A percentile compares a stretch with the other conserved stretches of the same genome.
These are phyloP conservation scores for Platanthera zijinensis DNA, from an alignment of 106 monocot genomes.

Conservation along the genomic window DNA sequence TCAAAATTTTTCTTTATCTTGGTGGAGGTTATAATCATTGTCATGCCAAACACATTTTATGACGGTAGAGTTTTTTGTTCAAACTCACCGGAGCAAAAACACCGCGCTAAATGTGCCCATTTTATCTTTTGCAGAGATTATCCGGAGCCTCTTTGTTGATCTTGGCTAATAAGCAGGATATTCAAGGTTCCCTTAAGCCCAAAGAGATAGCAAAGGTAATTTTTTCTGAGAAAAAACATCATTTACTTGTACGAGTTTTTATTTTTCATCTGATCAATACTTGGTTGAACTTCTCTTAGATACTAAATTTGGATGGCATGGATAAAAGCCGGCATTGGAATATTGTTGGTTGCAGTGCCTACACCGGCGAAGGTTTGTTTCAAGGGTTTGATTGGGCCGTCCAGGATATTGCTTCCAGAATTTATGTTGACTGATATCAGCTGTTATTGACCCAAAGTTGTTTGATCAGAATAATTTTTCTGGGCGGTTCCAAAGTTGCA, in stretches of 20 bases:
- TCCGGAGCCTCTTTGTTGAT: slow-evolving; percentile 73
- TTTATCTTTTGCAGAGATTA: slow-evolving; percentile 40
- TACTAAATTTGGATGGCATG: slow-evolving; percentile 69
- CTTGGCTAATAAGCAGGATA: slow-evolving; percentile 92
- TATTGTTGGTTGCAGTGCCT: slow-evolving; percentile 84
- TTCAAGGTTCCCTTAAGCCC: slow-evolving; percentile 71
- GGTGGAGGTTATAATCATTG: too few relatives aligned
- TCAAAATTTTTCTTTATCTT: too few relatives aligned
- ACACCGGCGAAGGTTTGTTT: slow-evolving; percentile 75
- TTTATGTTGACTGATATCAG: too few relatives aligned
- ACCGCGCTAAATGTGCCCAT: too few relatives aligned
- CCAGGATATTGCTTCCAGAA: slow-evolving; percentile 60
- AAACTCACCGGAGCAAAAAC: too few relatives aligned
- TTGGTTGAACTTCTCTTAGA: slow-evolving; percentile 22
- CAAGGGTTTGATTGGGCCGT: slow-evolving; percentile 89
- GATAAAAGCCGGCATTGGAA: slow-evolving; percentile 80
- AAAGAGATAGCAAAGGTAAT: slow-evolving; percentile 66
- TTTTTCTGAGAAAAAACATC: background rate
- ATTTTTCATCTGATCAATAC: background rate
- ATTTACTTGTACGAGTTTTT: background rate
- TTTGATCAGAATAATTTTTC: background rate
- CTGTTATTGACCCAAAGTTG: background rate
- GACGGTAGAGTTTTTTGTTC: too few relatives aligned
- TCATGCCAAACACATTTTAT: too few relatives aligned
- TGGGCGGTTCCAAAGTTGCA: background rate